Evolutionary conservation across 345 rosid genomes (phyloP), one percentile per base, ranked within the genome.

Genomic region (Reutealis trisperma): DNA sequence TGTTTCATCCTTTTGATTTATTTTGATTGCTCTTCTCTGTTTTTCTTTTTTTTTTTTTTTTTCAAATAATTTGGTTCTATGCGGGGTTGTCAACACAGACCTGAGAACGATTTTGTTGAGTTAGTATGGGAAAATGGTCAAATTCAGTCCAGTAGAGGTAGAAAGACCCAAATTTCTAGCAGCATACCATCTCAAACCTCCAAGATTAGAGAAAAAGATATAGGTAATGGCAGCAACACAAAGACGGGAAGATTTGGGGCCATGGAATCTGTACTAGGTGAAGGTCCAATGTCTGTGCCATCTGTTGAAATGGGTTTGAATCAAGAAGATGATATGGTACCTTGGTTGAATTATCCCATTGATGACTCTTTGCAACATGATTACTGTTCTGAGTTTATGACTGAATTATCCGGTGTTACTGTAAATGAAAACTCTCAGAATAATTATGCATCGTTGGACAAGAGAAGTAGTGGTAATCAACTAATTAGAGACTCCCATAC

Each of bases 101-200:
- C 90, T 73, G 88, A 78, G 75, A 88, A 84, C 84, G 94, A 91
- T 44, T 76, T 86, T 61, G 83, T 79, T 70, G 99, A 90, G 87
- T 80, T 94, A n/a, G 88, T 89, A 1, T 89, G 93, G 93, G 90
- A 90, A 79, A 91, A 91, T 75, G 98, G 97, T 80, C 95, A 87
- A 78, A 73, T 90, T 77, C 97, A 93, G 72, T 85, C 91, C 55
- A 85, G 80, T 70, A 86, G 85, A 81, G 75, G 80, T 32, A 87
- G 83, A 76, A 90, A 84, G 84, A 60, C 44, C 45, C 78, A 78
- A 57, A 42, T 76, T 74, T 59, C 59, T 77, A 81, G 51, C 71
- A 78, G 67, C 77, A 58, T 75, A 25, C 76, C 27, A 9, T 70
- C 75, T 62, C 75, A 62, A 55, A 45, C 67, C 51, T 67, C 62